Evolutionary conservation across 345 rosid genomes (phyloP).

Genomic region (Brassica nigra): DNA sequence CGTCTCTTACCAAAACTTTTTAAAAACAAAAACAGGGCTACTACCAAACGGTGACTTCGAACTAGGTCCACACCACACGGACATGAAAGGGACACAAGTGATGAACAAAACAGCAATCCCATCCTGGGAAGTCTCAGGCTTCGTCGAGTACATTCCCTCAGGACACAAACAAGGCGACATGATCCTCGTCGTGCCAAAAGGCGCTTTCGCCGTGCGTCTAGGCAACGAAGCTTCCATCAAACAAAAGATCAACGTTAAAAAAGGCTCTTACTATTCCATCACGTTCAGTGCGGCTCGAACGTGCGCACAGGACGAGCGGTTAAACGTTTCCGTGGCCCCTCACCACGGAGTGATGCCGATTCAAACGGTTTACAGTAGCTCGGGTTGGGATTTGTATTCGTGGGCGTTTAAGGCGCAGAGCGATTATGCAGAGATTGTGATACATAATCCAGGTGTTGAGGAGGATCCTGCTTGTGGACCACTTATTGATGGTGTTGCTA

Average conservation of each 20-base stretch:
- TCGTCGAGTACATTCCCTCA: constrained; percentile 78
- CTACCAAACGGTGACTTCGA: constrained; percentile 83
- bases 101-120: constrained; percentile 56
- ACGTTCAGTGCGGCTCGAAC: constrained; percentile 93
- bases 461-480: constrained; percentile 94
- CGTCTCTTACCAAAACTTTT: too few relatives aligned
- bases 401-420: constrained; percentile 68
- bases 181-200: constrained; percentile 84
- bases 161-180: constrained; percentile 95
- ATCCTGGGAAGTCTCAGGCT: constrained; percentile 72
- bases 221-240: constrained; percentile 90
- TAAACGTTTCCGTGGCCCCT: constrained; percentile 73
- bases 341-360: constrained; percentile 71
- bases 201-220: constrained; percentile 74
- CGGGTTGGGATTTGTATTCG: constrained; percentile 78
- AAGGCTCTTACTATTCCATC: constrained; percentile 61
- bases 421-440: constrained; percentile 47
- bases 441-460: constrained; percentile 85
- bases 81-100: constrained; percentile 74
- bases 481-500: constrained; percentile 68
- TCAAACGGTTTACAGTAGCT: constrained; percentile 77
- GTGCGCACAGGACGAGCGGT: constrained; percentile 74
- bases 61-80: constrained; percentile 51
- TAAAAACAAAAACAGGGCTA: constrained; percentile 48
- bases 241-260: constrained; percentile 52